phyloP scores from a whole-genome alignment of 1,284 basidiomycete species.

The Trichosporon sp. region DNA sequence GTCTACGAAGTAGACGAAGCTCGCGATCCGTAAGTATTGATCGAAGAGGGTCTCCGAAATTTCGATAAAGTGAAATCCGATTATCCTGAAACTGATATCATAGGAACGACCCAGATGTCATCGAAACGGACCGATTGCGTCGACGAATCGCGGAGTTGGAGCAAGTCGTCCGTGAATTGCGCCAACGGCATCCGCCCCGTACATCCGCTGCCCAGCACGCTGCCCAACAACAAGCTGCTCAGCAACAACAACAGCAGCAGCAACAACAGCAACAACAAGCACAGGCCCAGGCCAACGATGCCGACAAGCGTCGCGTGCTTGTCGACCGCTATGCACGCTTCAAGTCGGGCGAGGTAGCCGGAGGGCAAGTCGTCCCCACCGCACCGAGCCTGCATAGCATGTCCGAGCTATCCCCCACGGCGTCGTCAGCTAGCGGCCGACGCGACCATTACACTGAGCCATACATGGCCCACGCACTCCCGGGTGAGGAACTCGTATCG shows the following conservation, averaged over 20 bases:
- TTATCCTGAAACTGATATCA: conserved; percentile 1
- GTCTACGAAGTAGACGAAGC: conserved; percentile 89
- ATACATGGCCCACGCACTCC: conserved; percentile 32
- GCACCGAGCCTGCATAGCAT: not conserved
- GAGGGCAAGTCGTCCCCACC: conserved; percentile 24
- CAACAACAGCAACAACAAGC: not conserved
- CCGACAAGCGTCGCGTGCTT: conserved; percentile 40
- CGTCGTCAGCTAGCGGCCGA: not conserved
- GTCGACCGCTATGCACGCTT: conserved; percentile 45
- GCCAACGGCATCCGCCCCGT: conserved; percentile 32
- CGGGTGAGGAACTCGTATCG: conserved; percentile 41
- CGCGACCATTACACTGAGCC: conserved; percentile 27
- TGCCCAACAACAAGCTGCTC: conserved; percentile 4
- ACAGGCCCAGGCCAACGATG: conserved; percentile 14
- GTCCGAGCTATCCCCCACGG: conserved; percentile 11
- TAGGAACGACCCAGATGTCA: conserved; percentile 74
- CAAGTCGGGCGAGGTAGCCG: conserved; percentile 42
- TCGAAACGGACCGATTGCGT: conserved; percentile 72
- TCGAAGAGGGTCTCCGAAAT: not conserved
- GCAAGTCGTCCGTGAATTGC: conserved; percentile 69
- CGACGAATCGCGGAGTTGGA: conserved; percentile 84
- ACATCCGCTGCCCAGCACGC: conserved; percentile 4
- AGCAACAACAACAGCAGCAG: not conserved
- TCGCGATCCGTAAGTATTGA: conserved; percentile 59
- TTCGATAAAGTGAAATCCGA: not conserved